Conservation (phyloP, 179 eudicot genomes). For the Heliamphora pulchella region DNA sequence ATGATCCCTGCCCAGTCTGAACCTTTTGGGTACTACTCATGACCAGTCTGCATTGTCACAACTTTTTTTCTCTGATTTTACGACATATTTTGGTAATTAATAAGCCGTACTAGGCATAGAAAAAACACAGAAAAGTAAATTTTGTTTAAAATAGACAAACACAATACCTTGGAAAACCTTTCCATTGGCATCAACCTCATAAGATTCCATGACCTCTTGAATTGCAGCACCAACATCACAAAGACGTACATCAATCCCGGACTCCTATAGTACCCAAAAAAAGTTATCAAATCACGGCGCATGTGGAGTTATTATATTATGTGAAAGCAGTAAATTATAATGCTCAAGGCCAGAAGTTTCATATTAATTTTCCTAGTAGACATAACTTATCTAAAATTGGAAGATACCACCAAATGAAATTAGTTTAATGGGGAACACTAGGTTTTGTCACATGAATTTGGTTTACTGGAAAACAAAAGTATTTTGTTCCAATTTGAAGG, state of each 20-base stretch:
- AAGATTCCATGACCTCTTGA: slow-evolving; percentile 99
- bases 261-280: slow-evolving; percentile 46
- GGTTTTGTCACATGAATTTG: too few relatives aligned
- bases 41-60: too few relatives aligned
- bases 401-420: too few relatives aligned
- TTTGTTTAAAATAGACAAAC: not conserved
- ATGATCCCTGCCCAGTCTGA: too few relatives aligned
- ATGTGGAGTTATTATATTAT: not conserved
- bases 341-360: not conserved
- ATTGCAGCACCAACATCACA: slow-evolving; percentile 99
- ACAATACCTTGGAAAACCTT: slow-evolving; percentile 75
- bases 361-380: not conserved
- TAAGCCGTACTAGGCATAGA: not conserved
- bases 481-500: too few relatives aligned
- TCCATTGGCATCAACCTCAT: slow-evolving; percentile 96
- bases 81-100: not conserved
- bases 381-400: too few relatives aligned
- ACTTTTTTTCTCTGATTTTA: too few relatives aligned
- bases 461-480: too few relatives aligned
- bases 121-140: not conserved
- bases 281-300: not conserved
- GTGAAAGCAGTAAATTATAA: not conserved
- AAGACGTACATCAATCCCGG: slow-evolving; percentile 94
- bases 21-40: too few relatives aligned
- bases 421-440: too few relatives aligned